Evolutionary conservation across 768 basidiomycete species (phyloP).

Genomic region (Trametes elegans): DNA sequence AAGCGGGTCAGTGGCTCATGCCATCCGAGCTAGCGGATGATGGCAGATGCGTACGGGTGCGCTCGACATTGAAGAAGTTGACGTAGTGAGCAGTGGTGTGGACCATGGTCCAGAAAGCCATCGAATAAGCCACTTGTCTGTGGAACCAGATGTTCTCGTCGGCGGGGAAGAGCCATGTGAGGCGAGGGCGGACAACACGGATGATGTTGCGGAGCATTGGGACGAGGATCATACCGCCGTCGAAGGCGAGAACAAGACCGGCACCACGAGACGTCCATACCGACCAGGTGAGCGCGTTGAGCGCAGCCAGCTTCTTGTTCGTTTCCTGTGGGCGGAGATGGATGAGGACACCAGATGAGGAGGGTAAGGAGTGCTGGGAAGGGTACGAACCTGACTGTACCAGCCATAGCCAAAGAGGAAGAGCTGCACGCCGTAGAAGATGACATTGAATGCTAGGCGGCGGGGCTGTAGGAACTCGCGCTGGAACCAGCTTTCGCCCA

Average conservation of each 20-base stretch:
- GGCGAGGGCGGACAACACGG: constrained; percentile 74
- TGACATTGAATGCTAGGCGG: constrained; percentile 68
- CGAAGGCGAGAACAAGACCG: constrained; percentile 84
- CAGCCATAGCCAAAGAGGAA: constrained; percentile 84
- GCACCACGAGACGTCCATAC: constrained; percentile 93
- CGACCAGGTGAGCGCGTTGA: constrained; percentile 79
- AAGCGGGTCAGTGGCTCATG: neutral
- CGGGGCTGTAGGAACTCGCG: constrained; percentile 63
- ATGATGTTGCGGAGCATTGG: constrained; percentile 90
- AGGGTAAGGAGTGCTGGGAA: neutral
- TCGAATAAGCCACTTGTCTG: constrained; percentile 89
- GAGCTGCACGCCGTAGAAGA: constrained; percentile 81
- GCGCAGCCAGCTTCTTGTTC: constrained; percentile 61
- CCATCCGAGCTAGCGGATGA: neutral
- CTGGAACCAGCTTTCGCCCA: constrained; percentile 72
- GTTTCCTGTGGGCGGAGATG: constrained; percentile 41
- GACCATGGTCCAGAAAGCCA: constrained; percentile 91
- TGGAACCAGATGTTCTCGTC: constrained; percentile 98
- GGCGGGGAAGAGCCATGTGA: constrained; percentile 84
- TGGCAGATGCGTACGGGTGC: constrained; percentile 56
- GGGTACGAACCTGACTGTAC: constrained; percentile 65
- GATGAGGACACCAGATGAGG: neutral
- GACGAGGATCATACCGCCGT: constrained; percentile 82
- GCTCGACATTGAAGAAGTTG: constrained; percentile 91
- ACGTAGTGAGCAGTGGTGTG: constrained; percentile 94